These are phyloP conservation scores for Sclerotinia minor DNA, from an alignment of 2,329 filamentous ascomycete genomes.

Conservation along the genomic window DNA sequence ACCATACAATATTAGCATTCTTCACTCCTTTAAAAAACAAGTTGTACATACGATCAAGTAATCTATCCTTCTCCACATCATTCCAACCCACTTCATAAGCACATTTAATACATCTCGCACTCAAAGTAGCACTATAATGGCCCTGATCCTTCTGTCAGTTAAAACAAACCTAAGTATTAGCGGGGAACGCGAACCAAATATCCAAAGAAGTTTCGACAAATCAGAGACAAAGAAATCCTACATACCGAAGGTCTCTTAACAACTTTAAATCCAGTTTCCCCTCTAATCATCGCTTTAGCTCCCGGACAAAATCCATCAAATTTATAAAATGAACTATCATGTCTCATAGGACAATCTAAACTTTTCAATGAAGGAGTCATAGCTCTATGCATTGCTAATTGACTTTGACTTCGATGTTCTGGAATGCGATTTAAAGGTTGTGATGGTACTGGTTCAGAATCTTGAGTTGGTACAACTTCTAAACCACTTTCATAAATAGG, in stretches of 20 bases:
- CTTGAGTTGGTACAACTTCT: conserved; percentile 19
- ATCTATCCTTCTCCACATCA: conserved; percentile 38
- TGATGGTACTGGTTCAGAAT: conserved; percentile 7
- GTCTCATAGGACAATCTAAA: conserved; percentile 36
- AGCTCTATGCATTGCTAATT: conserved; percentile 28
- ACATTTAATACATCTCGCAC: conserved; percentile 39
- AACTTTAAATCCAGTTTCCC: conserved; percentile 38
- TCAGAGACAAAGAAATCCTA: background rate
- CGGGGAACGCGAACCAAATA: background rate
- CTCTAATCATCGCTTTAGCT: conserved; percentile 35
- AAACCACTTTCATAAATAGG: conserved; percentile 20
- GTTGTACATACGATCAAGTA: conserved; percentile 32
- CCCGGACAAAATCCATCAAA: conserved; percentile 41
- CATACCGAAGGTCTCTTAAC: conserved; percentile 39
- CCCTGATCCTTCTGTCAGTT: conserved; percentile 34
- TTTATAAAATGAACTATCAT: conserved; percentile 40
- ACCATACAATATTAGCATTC: conserved; percentile 10
- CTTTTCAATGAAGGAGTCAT: conserved; percentile 34
- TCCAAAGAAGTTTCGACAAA: conserved; percentile 9
- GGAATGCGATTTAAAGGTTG: background rate
- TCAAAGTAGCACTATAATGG: conserved; percentile 37
- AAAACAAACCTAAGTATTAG: conserved; percentile 19
- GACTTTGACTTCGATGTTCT: conserved; percentile 22
- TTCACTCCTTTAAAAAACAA: too few relatives aligned
- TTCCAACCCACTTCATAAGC: conserved; percentile 40